Evolutionary conservation across 2,329 filamentous ascomycete genomes (phyloP).

Genomic region (Penicillium sp.): DNA sequence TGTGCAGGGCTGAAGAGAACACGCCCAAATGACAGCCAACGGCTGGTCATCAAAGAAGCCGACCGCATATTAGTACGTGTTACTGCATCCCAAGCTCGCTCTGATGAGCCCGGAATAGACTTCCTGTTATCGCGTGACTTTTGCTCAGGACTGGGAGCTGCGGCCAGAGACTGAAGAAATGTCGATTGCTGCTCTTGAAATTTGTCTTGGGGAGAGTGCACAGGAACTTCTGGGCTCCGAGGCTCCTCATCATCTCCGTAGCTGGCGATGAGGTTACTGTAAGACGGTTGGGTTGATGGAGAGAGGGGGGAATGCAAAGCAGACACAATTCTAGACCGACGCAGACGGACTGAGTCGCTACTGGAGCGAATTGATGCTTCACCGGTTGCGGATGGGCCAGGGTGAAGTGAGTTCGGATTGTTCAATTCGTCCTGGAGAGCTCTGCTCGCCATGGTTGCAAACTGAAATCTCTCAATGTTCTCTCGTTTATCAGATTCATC

Average conservation of each 20-base stretch:
- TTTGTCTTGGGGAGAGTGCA: slow-evolving; percentile 18
- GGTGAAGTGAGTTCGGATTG: slow-evolving; percentile 14
- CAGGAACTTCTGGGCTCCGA: slow-evolving; percentile 20
- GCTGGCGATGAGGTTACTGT: slow-evolving; percentile 55
- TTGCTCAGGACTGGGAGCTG: slow-evolving; percentile 21
- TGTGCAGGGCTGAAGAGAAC: slow-evolving; percentile 53
- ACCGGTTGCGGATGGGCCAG: slow-evolving; percentile 12
- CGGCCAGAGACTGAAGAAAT: slow-evolving; percentile 27
- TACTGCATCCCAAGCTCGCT: slow-evolving; percentile 43
- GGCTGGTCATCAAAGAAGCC: slow-evolving; percentile 52
- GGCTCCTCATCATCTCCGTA: slow-evolving; percentile 42
- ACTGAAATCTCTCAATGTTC: slow-evolving; percentile 32
- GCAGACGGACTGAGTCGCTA: slow-evolving; percentile 42
- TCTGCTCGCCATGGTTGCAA: slow-evolving; percentile 41
- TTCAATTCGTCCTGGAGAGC: slow-evolving; percentile 39
- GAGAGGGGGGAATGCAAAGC: slow-evolving; percentile 51
- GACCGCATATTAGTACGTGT: slow-evolving; percentile 50
- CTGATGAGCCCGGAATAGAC: slow-evolving; percentile 40
- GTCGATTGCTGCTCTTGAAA: slow-evolving; percentile 27
- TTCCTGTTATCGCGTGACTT: slow-evolving; percentile 34
- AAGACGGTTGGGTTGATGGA: slow-evolving; percentile 54
- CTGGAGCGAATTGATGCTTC: slow-evolving; percentile 30
- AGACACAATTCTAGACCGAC: slow-evolving; percentile 53
- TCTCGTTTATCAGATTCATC: slow-evolving; percentile 16
- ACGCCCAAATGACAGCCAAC: slow-evolving; percentile 52